These are phyloP conservation scores for Asterochloris erici DNA, from an alignment of 139 green algal genomes.

Conservation along the genomic window DNA sequence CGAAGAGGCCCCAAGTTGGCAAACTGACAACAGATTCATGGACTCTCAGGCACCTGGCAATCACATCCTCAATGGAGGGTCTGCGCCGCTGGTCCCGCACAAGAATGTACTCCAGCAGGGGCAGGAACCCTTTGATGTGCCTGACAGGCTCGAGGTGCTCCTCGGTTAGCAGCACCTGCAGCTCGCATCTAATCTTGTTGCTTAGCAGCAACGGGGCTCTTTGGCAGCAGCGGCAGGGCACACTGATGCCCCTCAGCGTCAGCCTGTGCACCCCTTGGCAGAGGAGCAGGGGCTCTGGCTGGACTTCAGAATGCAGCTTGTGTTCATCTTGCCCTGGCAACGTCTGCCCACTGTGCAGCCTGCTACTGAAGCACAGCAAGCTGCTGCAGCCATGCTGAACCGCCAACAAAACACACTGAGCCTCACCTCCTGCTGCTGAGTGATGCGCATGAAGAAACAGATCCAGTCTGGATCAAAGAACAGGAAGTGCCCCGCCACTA, in stretches of 20 bases:
- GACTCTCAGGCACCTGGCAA: constrained; percentile 3
- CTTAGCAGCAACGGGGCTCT: too few relatives aligned
- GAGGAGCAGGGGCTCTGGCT: too few relatives aligned
- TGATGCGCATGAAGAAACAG: constrained; percentile 57
- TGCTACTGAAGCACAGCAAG: too few relatives aligned
- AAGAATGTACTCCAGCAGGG: constrained; percentile 67
- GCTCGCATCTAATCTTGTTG: too few relatives aligned
- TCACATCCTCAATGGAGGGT: constrained; percentile 43
- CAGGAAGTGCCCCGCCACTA: constrained; percentile 67
- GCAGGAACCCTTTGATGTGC: neutral
- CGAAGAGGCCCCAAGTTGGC: too few relatives aligned
- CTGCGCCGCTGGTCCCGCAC: constrained; percentile 46
- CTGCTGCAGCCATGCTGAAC: neutral
- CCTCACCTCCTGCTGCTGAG: constrained; percentile 15
- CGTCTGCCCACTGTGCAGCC: too few relatives aligned
- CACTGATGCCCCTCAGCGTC: too few relatives aligned
- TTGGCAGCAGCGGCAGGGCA: too few relatives aligned
- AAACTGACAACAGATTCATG: too few relatives aligned
- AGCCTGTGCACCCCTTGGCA: too few relatives aligned
- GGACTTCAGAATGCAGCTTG: too few relatives aligned
- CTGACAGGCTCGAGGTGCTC: constrained; percentile 4
- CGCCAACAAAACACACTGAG: neutral
- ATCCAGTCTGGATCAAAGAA: constrained; percentile 65
- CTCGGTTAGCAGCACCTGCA: constrained; percentile 17
- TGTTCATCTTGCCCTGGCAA: too few relatives aligned